Evolutionary conservation across 805 yeast genomes (phyloP).

Genomic region (Suhomyces vadensis): DNA sequence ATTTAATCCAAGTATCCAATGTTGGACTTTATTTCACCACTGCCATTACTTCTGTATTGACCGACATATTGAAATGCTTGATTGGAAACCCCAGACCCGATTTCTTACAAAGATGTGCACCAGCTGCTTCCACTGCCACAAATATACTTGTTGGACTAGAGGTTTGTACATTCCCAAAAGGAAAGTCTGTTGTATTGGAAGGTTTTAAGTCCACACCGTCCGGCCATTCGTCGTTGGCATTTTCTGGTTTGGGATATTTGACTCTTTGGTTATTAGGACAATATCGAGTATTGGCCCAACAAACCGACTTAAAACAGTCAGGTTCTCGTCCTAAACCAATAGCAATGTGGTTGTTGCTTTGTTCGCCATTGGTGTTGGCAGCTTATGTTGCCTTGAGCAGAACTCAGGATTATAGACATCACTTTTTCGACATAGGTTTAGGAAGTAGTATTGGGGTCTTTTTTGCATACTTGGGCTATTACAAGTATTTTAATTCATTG

Average conservation of each 20-base stretch:
- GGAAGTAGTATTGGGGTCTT: constrained; percentile 35
- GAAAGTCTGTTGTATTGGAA: constrained; percentile 35
- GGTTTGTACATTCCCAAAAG: constrained; percentile 29
- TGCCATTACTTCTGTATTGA: constrained; percentile 30
- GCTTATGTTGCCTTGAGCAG: constrained; percentile 27
- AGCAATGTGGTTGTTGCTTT: constrained; percentile 13
- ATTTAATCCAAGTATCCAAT: constrained; percentile 29
- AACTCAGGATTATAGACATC: constrained; percentile 31
- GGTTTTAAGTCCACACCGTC: constrained; percentile 61
- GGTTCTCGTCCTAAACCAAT: not conserved
- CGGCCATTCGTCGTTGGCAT: constrained; percentile 57
- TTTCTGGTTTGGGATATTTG: constrained; percentile 49
- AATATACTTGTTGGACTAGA: constrained; percentile 20
- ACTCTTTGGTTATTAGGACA: constrained; percentile 52
- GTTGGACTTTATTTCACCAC: constrained; percentile 34
- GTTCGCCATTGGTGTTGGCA: constrained; percentile 23
- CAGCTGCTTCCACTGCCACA: constrained; percentile 25
- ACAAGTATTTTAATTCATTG: constrained; percentile 27
- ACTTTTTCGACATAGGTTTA: constrained; percentile 34
- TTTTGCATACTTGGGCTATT: constrained; percentile 28
- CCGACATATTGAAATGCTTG: constrained; percentile 41
- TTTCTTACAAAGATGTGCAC: constrained; percentile 40
- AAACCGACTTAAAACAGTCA: constrained; percentile 9
- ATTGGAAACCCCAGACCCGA: constrained; percentile 47
- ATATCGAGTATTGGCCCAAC: constrained; percentile 17